Percentiles rank a stretch among this genome's conserved stretches.
These are phyloP conservation scores for Suillus brevipes DNA, from an alignment of 768 basidiomycete species.

Conservation along the genomic window DNA sequence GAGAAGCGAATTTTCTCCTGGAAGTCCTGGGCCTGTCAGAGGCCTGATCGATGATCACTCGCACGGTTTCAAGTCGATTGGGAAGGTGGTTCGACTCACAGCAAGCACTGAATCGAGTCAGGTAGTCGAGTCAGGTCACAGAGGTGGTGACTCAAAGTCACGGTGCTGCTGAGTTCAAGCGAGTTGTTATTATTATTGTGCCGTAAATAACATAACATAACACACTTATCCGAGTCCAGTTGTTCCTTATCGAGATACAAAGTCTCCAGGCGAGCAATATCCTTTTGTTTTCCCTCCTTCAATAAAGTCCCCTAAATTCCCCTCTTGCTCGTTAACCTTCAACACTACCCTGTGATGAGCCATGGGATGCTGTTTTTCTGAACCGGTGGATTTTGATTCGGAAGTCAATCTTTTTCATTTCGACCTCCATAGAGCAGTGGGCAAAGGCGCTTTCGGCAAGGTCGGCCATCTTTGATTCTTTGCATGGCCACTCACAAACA, in stretches of 20 bases:
- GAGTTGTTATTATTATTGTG: constrained; percentile 1
- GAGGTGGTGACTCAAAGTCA: neutral
- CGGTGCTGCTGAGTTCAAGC: neutral
- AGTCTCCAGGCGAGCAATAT: constrained; percentile 21
- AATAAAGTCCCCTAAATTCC: constrained; percentile 22
- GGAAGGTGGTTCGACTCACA: neutral
- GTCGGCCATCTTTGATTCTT: constrained; percentile 39
- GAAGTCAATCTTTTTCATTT: constrained; percentile 95
- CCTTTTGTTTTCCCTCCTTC: constrained; percentile 36
- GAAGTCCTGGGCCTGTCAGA: neutral
- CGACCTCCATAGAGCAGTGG: constrained; percentile 91
- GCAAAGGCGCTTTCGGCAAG: constrained; percentile 98
- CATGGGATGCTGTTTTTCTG: constrained; percentile 62
- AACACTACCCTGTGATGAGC: constrained; percentile 40
- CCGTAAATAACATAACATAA: constrained; percentile 2
- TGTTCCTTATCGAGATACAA: constrained; percentile 24
- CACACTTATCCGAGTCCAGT: neutral
- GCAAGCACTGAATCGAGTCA: neutral
- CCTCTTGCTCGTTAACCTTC: constrained; percentile 30
- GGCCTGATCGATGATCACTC: neutral
- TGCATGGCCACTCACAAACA: constrained; percentile 13
- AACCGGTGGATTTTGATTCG: constrained; percentile 82
- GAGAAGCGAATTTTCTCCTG: neutral
- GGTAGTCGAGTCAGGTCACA: neutral
- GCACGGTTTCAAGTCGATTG: neutral